Evolutionary conservation across 2,329 filamentous ascomycete genomes (phyloP), one percentile per base, ranked within the genome.

Genomic region (Pestalotiopsis sp.): DNA sequence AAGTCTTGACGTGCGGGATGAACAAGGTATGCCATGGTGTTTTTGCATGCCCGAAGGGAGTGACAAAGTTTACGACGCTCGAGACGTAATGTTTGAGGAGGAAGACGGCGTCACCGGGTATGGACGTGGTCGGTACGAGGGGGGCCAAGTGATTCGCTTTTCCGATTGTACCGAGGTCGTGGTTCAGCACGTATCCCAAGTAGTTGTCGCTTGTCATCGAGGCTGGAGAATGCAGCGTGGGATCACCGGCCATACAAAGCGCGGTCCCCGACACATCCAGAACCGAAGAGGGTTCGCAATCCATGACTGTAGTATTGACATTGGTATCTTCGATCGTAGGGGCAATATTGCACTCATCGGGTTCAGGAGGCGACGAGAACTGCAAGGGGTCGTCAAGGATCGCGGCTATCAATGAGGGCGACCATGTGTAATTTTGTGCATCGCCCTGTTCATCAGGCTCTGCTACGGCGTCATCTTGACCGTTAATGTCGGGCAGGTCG

Each of bases 1-100:
- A 78, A 17, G 73, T 75, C 66, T 80, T 80, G 6, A 76, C 75
- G 65, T 79, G 76, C 4, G 81, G 80, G 12, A 83, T 73, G 59
- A 82, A 81, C 0, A 83, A 74, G 4, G 81, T 72, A 67, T 82
- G 78, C 81, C 81, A 82, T 1, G 81, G 81, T 2, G 81, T 81
- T 70, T 83, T 82, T 45, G 74, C 76, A 64, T 81, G 77, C 13
- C 76, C 74, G 38, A 81, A 76, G 1, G 80, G 81, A 1, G 81
- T 79, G 64, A 83, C 74, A 2, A 79, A 68, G 4, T 72, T 73
- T 20, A 82, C 76, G 2, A 83, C 77, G 4, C 75, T 77, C 1
- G 77, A 78, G 2, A 74, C 74, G 69, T 82, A 83, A 67, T 82
- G 78, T 27, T 79, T 79, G 27, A 83, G 74, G 0, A 83, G 74